Evolutionary conservation across 192 early-diverging fungal species (phyloP).

Genomic region (Thamnidium elegans): DNA sequence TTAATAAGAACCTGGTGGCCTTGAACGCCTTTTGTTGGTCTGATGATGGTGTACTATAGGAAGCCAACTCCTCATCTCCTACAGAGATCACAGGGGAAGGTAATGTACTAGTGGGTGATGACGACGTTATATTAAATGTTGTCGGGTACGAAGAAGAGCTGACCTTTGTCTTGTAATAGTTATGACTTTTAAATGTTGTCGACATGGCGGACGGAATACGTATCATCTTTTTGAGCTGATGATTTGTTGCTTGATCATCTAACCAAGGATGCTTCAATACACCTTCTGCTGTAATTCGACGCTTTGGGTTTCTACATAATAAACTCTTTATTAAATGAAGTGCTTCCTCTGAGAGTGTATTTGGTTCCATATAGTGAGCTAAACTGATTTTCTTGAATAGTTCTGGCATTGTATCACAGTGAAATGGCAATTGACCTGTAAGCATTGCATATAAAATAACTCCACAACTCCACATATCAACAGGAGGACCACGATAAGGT

Average conservation of each 20-base stretch:
- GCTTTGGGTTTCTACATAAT: conserved; percentile 45
- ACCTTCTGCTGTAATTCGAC: conserved; percentile 50
- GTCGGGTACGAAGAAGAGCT: background rate
- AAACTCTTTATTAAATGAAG: conserved; percentile 39
- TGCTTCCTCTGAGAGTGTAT: conserved; percentile 33
- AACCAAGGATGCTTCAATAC: conserved; percentile 54
- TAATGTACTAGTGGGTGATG: background rate
- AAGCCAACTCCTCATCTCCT: conserved; percentile 19
- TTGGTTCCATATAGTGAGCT: conserved; percentile 56
- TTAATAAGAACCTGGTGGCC: conserved; percentile 2
- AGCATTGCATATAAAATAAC: conserved; percentile 86
- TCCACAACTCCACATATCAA: conserved; percentile 94
- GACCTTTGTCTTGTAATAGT: background rate
- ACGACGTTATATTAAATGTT: background rate
- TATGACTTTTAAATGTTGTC: background rate
- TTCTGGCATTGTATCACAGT: conserved; percentile 69
- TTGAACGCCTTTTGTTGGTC: conserved; percentile 5
- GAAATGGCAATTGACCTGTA: conserved; percentile 78
- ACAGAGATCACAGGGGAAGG: conserved; percentile 11
- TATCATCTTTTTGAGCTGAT: background rate
- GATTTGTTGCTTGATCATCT: background rate
- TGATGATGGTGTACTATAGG: background rate
- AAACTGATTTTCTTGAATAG: conserved; percentile 65
- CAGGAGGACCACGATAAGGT: conserved; percentile 44
- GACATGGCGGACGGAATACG: conserved; percentile 1